Evolutionary conservation across 129 eudicot genomes (phyloP), one percentile per base, ranked within the genome.

Genomic region (Cynara cardunculus): DNA sequence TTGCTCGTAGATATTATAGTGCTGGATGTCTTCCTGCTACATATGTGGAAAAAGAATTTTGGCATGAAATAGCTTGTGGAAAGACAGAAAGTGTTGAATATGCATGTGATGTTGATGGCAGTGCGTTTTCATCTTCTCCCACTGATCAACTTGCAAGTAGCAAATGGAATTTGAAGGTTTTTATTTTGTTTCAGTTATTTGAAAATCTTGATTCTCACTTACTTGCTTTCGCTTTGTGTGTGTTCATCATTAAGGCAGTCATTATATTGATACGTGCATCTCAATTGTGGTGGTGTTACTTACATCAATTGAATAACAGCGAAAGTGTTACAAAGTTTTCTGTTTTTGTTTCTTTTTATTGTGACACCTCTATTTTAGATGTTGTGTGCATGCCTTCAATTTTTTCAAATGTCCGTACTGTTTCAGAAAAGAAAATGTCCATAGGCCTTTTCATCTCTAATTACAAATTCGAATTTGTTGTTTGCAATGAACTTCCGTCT

Each of bases 71-170:
- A 82, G 93, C 91, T 74, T 66, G 85, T 87, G 99, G 99, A 80
- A 91, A 91, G 87, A 89, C 96, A 24, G 95, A 91, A 74, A 87
- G 91, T 87, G 98, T 96, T 84, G 99, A 96, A 88, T 96, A 96
- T 86, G 99, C 99, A 34, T 96, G 97, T 70, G 99, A 96, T 88
- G 98, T 96, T 85, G 99, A 96, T 85, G 99, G 99, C 80, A 96
- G 99, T 84, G 99, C 99, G 25, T 96, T 96, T 86, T 96, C 99
- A 37, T 96, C 99, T 81, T 92, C 97, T 82, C 88, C 95, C 27
- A 81, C 72, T 64, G 99, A 96, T 84, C 95, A 86, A 75, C 97
- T 96, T 81, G 99, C 98, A 65, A 91, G 86, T 81, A 96, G 99
- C 93, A 96, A 88, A 83, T 96, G 98, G 98, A 96, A 96, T 85